These are phyloP conservation scores for Dactylorhiza incarnata DNA, from an alignment of 106 monocot genomes.

Conservation along the genomic window DNA sequence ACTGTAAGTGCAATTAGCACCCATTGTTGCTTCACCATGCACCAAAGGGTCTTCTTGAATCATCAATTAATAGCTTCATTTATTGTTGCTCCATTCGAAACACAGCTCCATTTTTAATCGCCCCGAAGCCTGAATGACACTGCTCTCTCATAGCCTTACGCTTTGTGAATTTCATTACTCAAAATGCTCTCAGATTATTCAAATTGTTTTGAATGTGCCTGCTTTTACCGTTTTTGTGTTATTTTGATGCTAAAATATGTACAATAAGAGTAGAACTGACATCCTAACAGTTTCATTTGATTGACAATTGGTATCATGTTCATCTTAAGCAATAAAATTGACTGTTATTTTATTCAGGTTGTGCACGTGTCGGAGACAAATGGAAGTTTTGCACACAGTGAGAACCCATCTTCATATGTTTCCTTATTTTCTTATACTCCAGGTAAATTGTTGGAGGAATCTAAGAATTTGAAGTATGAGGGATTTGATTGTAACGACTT, in stretches of 20 bases:
- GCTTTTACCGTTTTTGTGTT: background rate
- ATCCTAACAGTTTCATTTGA: background rate
- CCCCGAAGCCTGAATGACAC: too few relatives aligned
- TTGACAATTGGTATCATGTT: background rate
- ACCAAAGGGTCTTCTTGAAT: too few relatives aligned
- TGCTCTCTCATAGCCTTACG: too few relatives aligned
- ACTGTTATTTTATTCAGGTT: conserved; percentile 36
- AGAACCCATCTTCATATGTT: conserved; percentile 49
- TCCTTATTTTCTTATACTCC: conserved; percentile 75
- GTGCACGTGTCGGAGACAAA: conserved; percentile 87
- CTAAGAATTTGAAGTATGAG: conserved; percentile 52
- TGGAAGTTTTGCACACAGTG: conserved; percentile 23
- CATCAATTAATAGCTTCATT: too few relatives aligned
- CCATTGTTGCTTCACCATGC: too few relatives aligned
- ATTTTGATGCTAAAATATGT: background rate
- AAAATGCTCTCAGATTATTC: background rate
- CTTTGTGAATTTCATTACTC: background rate
- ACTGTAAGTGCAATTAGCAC: too few relatives aligned
- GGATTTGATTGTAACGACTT: conserved; percentile 63
- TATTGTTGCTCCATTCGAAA: too few relatives aligned
- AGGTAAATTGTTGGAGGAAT: conserved; percentile 62
- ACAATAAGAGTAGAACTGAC: background rate
- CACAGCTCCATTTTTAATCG: too few relatives aligned
- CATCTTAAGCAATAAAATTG: background rate
- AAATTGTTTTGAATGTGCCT: background rate